Evolutionary conservation across 768 basidiomycete species (phyloP), one percentile per base, ranked within the genome.

Genomic region (Lentinula sp.): DNA sequence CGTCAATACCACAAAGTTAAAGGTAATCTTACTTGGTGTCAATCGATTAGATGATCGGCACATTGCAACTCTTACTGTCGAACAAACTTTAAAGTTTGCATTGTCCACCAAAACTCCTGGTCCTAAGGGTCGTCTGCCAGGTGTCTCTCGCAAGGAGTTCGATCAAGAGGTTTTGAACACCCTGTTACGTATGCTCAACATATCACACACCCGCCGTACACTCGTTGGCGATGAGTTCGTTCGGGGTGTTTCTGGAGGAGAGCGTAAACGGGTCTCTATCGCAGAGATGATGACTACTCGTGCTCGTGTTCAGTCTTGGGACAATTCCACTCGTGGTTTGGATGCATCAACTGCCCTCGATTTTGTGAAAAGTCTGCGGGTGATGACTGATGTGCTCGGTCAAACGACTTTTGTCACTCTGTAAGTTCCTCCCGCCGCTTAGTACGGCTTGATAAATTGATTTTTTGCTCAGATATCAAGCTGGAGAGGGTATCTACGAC

Each of bases 291-390:
- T 92, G 83, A 81, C 90, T 0, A 89, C 87, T 2, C 85, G 90
- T 55, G 90, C 90, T 10, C 85, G 86, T 39, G 82, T 93, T 6
- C 87, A 92, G 65, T 86, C 85, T 64, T 93, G 90, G 87, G 90
- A 93, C 70, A 93, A 90, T 71, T 87, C 87, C 0, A 93, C 91
- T 2, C 79, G 88, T 53, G 90, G 91, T 16, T 76, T 92, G 54
- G 90, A 93, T 64, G 91, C 93, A 0, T 91, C 91, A 2, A 95
- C 93, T 6, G 93, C 93, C 1, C 78, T 94, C 52, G 94, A 96
- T 68, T 95, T 91, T 66, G 84, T 83, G 60, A 90, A 85, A 72
- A 85, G 86, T 45, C 74, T 96, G 57, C 81, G 93, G 16, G 77
- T 92, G 39, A 85, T 91, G 79, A 94, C 94, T 16, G 93, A 96